A percentile compares a stretch with the other conserved stretches of the same genome.
Evolutionary conservation across 768 basidiomycete genomes (phyloP).

Genomic region (Tulasnella sp.): DNA sequence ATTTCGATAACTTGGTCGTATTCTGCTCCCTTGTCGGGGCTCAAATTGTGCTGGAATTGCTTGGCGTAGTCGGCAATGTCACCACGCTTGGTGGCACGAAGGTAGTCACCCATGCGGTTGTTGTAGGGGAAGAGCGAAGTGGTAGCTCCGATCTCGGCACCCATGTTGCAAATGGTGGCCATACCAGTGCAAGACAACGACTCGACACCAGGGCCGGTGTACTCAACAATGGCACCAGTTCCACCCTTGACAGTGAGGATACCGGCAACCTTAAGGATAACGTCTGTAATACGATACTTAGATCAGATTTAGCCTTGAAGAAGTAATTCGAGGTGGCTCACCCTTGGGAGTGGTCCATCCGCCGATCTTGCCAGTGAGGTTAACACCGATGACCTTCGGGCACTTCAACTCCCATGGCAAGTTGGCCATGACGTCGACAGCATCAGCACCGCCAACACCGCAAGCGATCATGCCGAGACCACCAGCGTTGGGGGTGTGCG

Average conservation of each 20-base stretch:
- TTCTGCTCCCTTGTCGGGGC: conserved; percentile 76
- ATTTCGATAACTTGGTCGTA: conserved; percentile 94
- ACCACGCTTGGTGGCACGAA: conserved; percentile 86
- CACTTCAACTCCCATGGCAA: conserved; percentile 99
- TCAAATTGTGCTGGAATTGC: conserved; percentile 80
- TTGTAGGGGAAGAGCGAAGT: conserved; percentile 99
- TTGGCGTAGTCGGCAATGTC: conserved; percentile 84
- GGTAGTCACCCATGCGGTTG: conserved; percentile 82
- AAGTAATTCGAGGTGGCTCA: conserved; percentile 23
- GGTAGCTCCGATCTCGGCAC: conserved; percentile 98
- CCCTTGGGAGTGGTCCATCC: conserved; percentile 99
- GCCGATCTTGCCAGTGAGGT: conserved; percentile 84
- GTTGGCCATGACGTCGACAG: conserved; percentile 96
- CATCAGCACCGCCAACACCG: conserved; percentile 98
- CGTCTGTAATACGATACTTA: conserved; percentile 41
- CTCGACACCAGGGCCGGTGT: conserved; percentile 88
- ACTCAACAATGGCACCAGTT: conserved; percentile 97
- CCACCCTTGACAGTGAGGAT: conserved; percentile 99
- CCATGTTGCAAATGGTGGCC: conserved; percentile 99
- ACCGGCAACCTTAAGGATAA: conserved; percentile 98
- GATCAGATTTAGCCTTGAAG: neutral
- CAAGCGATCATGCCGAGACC: conserved; percentile 99
- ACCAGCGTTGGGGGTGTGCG: conserved; percentile 97
- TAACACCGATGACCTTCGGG: conserved; percentile 98
- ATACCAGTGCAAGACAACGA: conserved; percentile 97